These are phyloP conservation scores for Oryza meridionalis DNA, from an alignment of 176 grass and related monocot species.

Conservation along the genomic window DNA sequence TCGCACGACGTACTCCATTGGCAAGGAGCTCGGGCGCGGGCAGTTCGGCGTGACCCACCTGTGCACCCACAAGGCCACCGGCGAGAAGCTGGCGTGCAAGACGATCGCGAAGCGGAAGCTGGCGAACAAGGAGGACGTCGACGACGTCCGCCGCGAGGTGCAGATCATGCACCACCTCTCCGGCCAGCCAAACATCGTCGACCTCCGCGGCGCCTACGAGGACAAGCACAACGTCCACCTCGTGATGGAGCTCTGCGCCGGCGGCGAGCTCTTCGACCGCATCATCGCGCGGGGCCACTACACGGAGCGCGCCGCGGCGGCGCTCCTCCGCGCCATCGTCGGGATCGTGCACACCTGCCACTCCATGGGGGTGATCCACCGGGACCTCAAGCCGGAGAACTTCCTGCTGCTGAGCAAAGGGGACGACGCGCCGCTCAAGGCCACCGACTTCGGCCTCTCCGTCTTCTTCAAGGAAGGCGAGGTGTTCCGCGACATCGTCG, in stretches of 20 bases:
- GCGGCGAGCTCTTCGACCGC: constrained; percentile 89
- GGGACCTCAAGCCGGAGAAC: constrained; percentile 90
- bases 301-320: constrained; percentile 70
- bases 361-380: constrained; percentile 84
- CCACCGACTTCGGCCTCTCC: constrained; percentile 87
- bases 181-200: constrained; percentile 70
- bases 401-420: constrained; percentile 64
- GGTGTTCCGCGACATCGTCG: constrained; percentile 71
- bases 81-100: constrained; percentile 83
- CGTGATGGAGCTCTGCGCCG: constrained; percentile 92
- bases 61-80: constrained; percentile 65
- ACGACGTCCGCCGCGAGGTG: constrained; percentile 76
- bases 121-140: constrained; percentile 53
- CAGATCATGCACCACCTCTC: constrained; percentile 88
- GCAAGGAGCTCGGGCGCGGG: constrained; percentile 84
- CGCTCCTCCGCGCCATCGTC: constrained; percentile 59
- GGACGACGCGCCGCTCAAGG: constrained; percentile 68
- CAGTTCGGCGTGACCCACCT: constrained; percentile 93
- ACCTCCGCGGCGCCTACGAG: constrained; percentile 70
- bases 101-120: constrained; percentile 85
- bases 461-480: constrained; percentile 82
- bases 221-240: constrained; percentile 80
- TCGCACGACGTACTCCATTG: constrained; percentile 50
- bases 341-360: constrained; percentile 69
- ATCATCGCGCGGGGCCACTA: constrained; percentile 78